These are phyloP conservation scores for Luffa acutangula DNA, from an alignment of 306 rosid species.

Conservation along the genomic window DNA sequence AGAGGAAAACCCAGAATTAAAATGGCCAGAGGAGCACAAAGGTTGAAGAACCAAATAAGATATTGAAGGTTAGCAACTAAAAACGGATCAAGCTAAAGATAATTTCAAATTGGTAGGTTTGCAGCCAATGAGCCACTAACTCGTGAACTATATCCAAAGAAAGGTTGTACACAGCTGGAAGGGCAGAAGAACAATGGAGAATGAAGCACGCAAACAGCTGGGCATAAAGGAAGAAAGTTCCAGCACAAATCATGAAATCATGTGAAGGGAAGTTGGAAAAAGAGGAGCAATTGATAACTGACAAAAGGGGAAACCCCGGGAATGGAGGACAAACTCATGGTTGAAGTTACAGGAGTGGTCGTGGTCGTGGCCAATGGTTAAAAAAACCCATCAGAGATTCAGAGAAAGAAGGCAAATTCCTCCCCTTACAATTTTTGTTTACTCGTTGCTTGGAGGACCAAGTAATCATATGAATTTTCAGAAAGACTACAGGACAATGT, in stretches of 20 bases:
- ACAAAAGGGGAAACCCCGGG: neutral
- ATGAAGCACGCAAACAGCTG: neutral
- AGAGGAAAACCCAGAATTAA: too few species aligned
- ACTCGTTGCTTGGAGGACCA: neutral
- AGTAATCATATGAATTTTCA: slow-evolving; percentile 1
- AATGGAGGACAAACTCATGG: neutral
- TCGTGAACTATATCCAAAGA: neutral
- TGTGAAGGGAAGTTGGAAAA: neutral
- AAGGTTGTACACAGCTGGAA: neutral
- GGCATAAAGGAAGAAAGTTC: neutral
- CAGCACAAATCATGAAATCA: neutral
- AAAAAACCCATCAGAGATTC: neutral
- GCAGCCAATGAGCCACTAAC: neutral
- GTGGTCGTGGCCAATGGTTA: neutral
- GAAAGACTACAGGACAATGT: neutral
- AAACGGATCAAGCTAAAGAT: neutral
- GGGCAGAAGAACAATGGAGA: neutral
- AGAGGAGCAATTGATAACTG: neutral
- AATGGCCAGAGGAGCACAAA: neutral
- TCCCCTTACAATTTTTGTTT: neutral
- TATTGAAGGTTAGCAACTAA: neutral
- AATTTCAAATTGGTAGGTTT: neutral
- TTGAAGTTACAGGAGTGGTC: neutral
- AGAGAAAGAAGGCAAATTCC: neutral
- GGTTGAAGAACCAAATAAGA: neutral